These are phyloP conservation scores for Coleophoma cylindrospora DNA, from an alignment of 2,329 filamentous ascomycete species.

Conservation along the genomic window DNA sequence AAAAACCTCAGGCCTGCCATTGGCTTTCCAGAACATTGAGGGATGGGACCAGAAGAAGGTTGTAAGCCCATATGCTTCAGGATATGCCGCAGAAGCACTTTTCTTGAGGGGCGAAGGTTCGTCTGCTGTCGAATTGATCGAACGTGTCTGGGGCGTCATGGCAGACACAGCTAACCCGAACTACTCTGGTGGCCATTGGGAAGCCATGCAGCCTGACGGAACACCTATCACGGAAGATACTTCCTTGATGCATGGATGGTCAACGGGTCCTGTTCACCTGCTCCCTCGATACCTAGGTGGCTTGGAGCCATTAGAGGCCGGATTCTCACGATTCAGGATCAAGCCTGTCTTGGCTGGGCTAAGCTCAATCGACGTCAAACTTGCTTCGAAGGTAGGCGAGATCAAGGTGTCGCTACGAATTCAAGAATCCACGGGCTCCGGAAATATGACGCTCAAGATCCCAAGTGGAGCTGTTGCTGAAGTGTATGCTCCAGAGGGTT, in stretches of 20 bases:
- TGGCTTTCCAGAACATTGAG: constrained; percentile 10
- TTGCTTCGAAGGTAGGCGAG: constrained; percentile 6
- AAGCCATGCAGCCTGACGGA: constrained; percentile 14
- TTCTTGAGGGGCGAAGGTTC: constrained; percentile 6
- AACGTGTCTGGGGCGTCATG: constrained; percentile 16
- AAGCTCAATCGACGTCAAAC: constrained; percentile 8
- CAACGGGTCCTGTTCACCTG: constrained; percentile 16
- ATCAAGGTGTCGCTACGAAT: constrained; percentile 10
- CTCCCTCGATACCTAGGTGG: constrained; percentile 16
- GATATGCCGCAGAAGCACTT: constrained; percentile 14
- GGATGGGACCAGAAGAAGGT: constrained; percentile 11
- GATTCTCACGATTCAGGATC: constrained; percentile 11
- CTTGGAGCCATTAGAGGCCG: constrained; percentile 10
- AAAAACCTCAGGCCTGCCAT: constrained; percentile 3
- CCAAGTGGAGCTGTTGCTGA: constrained; percentile 10
- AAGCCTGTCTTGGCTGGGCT: constrained; percentile 14
- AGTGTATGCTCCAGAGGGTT: constrained; percentile 7
- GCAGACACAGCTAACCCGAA: constrained; percentile 10
- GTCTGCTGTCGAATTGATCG: constrained; percentile 9
- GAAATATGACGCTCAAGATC: constrained; percentile 7
- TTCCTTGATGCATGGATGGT: constrained; percentile 18
- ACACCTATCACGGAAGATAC: constrained; percentile 11
- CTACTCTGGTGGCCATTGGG: constrained; percentile 19
- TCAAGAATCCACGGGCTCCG: constrained; percentile 5
- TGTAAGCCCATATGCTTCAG: constrained; percentile 16